phyloP scores from a whole-genome alignment of 805 yeast genomes.

The Candida xiaguanensis region DNA sequence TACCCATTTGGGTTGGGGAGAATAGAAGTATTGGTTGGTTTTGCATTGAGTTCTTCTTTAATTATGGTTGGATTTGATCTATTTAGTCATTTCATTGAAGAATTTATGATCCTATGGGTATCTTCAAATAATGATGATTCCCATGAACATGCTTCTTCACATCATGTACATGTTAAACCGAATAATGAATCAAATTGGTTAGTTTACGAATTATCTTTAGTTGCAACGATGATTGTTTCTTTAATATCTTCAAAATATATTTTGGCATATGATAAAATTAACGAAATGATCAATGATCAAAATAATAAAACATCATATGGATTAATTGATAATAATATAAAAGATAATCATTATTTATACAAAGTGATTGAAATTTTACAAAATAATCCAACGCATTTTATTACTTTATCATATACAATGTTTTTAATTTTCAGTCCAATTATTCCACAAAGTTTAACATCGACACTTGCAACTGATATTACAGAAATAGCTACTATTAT shows the following conservation, averaged over 20 bases:
- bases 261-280: conserved; percentile 30
- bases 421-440: conserved; percentile 42
- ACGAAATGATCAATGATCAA: conserved; percentile 23
- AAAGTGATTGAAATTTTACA: conserved; percentile 17
- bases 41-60: conserved; percentile 79
- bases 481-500: conserved; percentile 45
- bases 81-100: conserved; percentile 83
- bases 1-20: conserved; percentile 95
- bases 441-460: conserved; percentile 26
- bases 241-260: conserved; percentile 33
- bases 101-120: conserved; percentile 46
- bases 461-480: conserved; percentile 30
- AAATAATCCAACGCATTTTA: conserved; percentile 43
- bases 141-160: conserved; percentile 28
- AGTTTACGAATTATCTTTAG: conserved; percentile 25
- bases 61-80: conserved; percentile 90
- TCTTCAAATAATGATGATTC: conserved; percentile 9
- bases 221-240: conserved; percentile 21
- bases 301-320: conserved; percentile 13
- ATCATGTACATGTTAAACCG: conserved; percentile 35
- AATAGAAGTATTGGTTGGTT: conserved; percentile 81
- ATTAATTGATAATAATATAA: conserved; percentile 8
- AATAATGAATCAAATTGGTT: conserved; percentile 25
- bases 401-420: conserved; percentile 41
- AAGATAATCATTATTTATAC: conserved; percentile 5